Evolutionary conservation across 805 yeast species (phyloP), one percentile per base, ranked within the genome.

Genomic region (Wickerhamomyces subpelliculosus): DNA sequence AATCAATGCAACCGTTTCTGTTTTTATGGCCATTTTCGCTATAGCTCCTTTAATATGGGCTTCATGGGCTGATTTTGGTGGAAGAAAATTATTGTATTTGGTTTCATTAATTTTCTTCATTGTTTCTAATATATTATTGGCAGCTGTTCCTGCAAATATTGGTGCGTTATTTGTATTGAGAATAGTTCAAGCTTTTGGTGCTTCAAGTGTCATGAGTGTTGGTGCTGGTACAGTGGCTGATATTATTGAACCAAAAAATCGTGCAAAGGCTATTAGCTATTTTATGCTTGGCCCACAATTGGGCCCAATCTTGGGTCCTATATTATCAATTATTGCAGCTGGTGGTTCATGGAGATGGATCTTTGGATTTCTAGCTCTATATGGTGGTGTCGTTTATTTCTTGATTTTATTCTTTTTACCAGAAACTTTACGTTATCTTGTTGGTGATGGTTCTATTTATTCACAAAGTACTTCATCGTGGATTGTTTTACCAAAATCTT

Each of bases 221-320:
- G 96, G 96, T 1, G 95, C 96, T 0, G 96, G 95, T 2, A 84
- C 95, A 0, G 79, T 88, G 16, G 76, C 86, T 22, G 97, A 88
- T 56, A 58, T 88, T 24, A 80, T 71, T 43, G 67, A 75, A 8
- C 79, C 81, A 16, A 68, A 73, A 23, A 73, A 78, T 46, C 67
- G 96, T 49, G 96, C 95, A 2, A 65, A 72, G 11, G 90, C 94
- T 2, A 80, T 88, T 72, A 93, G 95, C 0, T 70, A 80, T 39
- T 88, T 79, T 48, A 88, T 87, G 67, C 59, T 88, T 45, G 97
- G 96, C 0, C 95, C 95, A 0, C 75, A 88, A 36, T 68, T 82
- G 48, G 96, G 95, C 0, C 97, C 96, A 2, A 72, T 88, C 32
- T 47, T 87, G 3, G 87, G 95, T 2, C 97, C 97, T 2, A 80